phyloP scores from a whole-genome alignment of 2,329 filamentous ascomycete genomes.

The Didymosphaeria variabile region DNA sequence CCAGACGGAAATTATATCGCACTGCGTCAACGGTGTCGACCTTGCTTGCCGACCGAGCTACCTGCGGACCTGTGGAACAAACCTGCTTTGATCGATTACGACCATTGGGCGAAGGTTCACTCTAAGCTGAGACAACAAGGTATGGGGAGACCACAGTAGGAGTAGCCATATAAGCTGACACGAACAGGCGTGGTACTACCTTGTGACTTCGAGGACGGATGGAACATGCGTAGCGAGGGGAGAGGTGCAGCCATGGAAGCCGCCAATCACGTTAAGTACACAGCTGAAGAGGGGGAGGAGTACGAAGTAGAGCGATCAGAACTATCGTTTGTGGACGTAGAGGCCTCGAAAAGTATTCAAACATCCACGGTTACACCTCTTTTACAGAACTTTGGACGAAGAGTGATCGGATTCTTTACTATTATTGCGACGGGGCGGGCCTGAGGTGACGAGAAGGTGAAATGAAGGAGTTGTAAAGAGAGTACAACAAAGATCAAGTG shows the following conservation, averaged over 20 bases:
- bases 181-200: background rate
- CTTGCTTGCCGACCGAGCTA: background rate
- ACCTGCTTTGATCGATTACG: slow-evolving; percentile 23
- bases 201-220: background rate
- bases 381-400: background rate
- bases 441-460: background rate
- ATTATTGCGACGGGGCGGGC: background rate
- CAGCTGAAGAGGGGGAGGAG: background rate
- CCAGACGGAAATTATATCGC: background rate
- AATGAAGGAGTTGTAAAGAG: no score
- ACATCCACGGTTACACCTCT: background rate
- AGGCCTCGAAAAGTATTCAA: background rate
- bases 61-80: slow-evolving; percentile 5
- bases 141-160: background rate
- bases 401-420: background rate
- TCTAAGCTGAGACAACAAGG: slow-evolving; percentile 9
- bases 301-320: background rate
- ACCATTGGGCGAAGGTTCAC: slow-evolving; percentile 19
- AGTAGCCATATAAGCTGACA: background rate
- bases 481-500: no score
- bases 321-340: background rate
- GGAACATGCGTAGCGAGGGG: background rate
- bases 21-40: background rate
- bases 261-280: background rate
- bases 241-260: background rate